Percentiles rank a stretch among this genome's conserved stretches.
phyloP scores from a whole-genome alignment of 805 yeast species.

The Wickerhamiella shivajii region DNA sequence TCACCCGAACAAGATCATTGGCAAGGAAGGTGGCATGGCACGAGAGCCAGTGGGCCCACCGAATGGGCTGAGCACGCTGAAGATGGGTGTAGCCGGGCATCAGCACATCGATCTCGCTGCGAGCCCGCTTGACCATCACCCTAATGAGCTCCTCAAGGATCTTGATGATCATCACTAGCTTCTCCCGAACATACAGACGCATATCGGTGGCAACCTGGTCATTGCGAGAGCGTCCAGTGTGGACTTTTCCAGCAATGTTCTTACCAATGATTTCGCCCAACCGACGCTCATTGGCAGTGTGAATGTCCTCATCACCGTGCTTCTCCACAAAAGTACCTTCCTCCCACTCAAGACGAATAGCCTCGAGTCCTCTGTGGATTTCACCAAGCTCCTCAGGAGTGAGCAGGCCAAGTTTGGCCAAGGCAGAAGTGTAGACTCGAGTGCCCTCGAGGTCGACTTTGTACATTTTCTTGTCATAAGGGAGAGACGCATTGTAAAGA shows the following conservation, averaged over 20 bases:
- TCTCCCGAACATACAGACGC: constrained; percentile 83
- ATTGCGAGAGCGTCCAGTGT: constrained; percentile 97
- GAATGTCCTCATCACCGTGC: constrained; percentile 93
- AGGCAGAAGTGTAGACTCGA: constrained; percentile 78
- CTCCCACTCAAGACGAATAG: constrained; percentile 74
- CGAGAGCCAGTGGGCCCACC: constrained; percentile 97
- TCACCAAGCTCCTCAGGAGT: constrained; percentile 57
- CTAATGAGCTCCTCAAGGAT: constrained; percentile 46
- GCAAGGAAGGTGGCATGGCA: constrained; percentile 90
- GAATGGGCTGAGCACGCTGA: constrained; percentile 98
- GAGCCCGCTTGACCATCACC: constrained; percentile 62
- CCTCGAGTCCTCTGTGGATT: constrained; percentile 69
- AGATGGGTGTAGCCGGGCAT: constrained; percentile 99
- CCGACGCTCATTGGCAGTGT: constrained; percentile 96
- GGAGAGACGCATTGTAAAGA: constrained; percentile 88
- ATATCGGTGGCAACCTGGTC: constrained; percentile 99
- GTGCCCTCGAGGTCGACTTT: constrained; percentile 91
- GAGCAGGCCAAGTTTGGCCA: constrained; percentile 62
- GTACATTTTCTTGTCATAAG: constrained; percentile 91
- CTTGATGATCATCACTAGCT: constrained; percentile 42
- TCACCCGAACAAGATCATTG: constrained; percentile 74
- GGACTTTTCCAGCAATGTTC: constrained; percentile 91
- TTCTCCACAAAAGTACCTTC: constrained; percentile 50
- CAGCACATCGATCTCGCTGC: constrained; percentile 70
- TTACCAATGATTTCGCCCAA: constrained; percentile 92